Evolutionary conservation across 1,284 basidiomycete genomes (phyloP), one percentile per base, ranked within the genome.

Genomic region (Ganoderma multipileum): DNA sequence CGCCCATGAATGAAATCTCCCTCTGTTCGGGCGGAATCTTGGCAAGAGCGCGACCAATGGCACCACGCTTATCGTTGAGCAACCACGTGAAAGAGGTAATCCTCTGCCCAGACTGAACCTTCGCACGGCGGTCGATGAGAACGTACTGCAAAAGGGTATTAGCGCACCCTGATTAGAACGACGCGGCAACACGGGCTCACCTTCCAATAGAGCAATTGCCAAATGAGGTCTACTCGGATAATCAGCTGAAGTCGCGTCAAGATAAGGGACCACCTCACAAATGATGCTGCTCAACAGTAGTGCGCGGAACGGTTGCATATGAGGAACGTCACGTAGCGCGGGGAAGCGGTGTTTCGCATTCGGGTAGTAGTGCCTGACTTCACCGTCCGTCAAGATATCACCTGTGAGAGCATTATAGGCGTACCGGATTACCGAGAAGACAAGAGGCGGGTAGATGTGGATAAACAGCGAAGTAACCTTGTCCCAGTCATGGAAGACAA

Each of bases 401-500:
- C 7, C 9, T 6, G 1, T 26, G 12, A 18, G 20, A n/a, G 28
- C 1, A 3, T 1, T 58, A 18, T 7, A 42, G 62, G 62, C 62
- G 30, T 59, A 95, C 95, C 94, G 85, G 68, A 98, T 96, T 47
- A 96, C 92, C 7, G 93, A 95, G 75, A 98, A 93, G 1, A 91
- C 89, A 70, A 96, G 87, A 0, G 96, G 94, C 0, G 94, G 88
- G 75, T 97, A 96, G 68, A 97, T 91, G 77, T 97, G 96, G 55
- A 97, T 89, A 82, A 96, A 97, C 23, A 97, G 81, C 14, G 93
- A 95, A 5, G 94, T 97, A 76, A 97, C 93, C 79, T 97, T 97
- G 79, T 98, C 96, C 66, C 90, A 87, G 75, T 96, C 95, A 78
- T 98, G 96, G 81, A 98, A 98, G 7, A 98, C 96, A n/a, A 97